A percentile compares a stretch with the other conserved stretches of the same genome.
Conservation (phyloP, 331 rosid genomes). For the Saraca asoca region DNA sequence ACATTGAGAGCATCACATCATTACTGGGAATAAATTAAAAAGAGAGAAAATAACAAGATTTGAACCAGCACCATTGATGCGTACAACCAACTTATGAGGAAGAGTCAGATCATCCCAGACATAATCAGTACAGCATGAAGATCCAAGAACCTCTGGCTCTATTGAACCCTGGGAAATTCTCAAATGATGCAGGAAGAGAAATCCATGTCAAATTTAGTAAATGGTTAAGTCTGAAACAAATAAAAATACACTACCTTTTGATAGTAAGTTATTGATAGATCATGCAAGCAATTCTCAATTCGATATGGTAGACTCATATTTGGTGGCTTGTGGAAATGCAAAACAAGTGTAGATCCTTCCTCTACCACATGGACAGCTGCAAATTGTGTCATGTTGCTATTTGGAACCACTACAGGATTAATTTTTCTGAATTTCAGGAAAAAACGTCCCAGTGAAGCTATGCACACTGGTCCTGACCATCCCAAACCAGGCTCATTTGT, state of each 20-base stretch:
- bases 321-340: constrained; percentile 83
- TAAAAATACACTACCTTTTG: constrained; percentile 67
- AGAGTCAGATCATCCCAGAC: constrained; percentile 95
- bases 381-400: constrained; percentile 50
- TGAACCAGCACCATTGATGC: constrained; percentile 67
- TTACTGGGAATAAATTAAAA: constrained; percentile 5
- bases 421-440: constrained; percentile 77
- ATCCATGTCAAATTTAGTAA: constrained; percentile 18
- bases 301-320: constrained; percentile 78
- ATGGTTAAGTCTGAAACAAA: constrained; percentile 6
- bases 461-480: constrained; percentile 96
- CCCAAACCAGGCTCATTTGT: constrained; percentile 60
- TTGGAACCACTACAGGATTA: constrained; percentile 44
- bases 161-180: constrained; percentile 59
- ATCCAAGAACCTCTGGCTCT: constrained; percentile 80
- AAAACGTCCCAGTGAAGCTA: constrained; percentile 90
- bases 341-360: constrained; percentile 82
- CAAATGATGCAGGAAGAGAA: constrained; percentile 28
- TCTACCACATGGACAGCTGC: constrained; percentile 83
- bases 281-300: constrained; percentile 68
- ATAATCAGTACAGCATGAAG: constrained; percentile 64
- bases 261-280: constrained; percentile 71
- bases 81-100: constrained; percentile 73
- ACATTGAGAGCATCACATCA: background rate
- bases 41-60: constrained; percentile 28